Evolutionary conservation across 805 yeast genomes (phyloP), one percentile per base, ranked within the genome.

Genomic region (Cyberlindnera suaveolens): DNA sequence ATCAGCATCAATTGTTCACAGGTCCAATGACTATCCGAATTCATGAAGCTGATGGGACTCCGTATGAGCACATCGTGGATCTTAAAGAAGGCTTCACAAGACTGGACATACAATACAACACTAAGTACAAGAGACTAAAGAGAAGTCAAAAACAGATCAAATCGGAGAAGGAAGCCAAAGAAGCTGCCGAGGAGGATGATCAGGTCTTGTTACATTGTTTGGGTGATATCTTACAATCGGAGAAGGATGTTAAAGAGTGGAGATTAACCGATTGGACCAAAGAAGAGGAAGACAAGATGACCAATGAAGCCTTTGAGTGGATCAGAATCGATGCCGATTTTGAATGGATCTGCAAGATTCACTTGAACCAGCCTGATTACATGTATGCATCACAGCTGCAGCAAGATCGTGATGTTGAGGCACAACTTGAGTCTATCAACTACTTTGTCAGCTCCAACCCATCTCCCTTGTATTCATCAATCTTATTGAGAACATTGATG

Each of bases 31-130:
- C 99, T 0, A 86, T 93, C 31, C 71, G 99, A 56, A 90, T 93
- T 31, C 99, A 93, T 60, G 99, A 93, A 58, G 95, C 96, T 0
- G 98, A 93, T 62, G 99, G 99, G 8, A 88, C 98, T 0, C 99
- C 99, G 0, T 93, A 93, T 58, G 99, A 93, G 57, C 99, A 93
- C 61, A 91, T 93, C 38, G 96, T 93, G 18, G 95, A 88, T 51
- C 68, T 93, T 41, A 86, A 88, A 53, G 97, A 91, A 36, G 76
- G 80, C 1, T 79, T 81, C 51, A 86, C 96, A 1, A 88, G 86
- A 57, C 69, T 93, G 36, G 99, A 93, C 57, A 88, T 93, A 38
- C 98, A 88, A 58, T 93, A 93, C 65, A 93, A 93, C 63, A 88
- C 98, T 5, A 91, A 89, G 61, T 88, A 87, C 60, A 86, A 88